Conservation (phyloP, 2,329 filamentous ascomycete genomes). For the Claviceps spartinae region DNA sequence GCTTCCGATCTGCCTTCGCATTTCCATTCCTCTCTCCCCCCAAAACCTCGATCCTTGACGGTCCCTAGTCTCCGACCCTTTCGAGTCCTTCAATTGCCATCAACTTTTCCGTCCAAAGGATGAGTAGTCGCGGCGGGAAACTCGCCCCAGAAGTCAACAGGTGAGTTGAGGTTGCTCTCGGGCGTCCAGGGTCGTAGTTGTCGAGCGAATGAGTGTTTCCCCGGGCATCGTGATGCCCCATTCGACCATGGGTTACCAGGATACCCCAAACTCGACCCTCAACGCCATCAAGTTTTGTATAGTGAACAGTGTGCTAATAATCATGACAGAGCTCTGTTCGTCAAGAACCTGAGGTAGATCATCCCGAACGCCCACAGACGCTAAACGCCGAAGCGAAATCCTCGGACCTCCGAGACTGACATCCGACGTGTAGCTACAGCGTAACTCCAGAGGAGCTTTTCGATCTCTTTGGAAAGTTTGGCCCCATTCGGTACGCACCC, state of each 20-base stretch:
- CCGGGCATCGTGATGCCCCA: neutral
- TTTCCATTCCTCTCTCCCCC: constrained; percentile 14
- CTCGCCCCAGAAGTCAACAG: constrained; percentile 99
- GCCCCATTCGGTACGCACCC: constrained; percentile 68
- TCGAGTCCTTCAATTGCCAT: constrained; percentile 18
- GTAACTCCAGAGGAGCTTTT: constrained; percentile 96
- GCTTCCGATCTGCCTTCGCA: constrained; percentile 17
- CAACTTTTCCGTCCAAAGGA: constrained; percentile 47
- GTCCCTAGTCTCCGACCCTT: constrained; percentile 10
- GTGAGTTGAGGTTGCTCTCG: constrained; percentile 31
- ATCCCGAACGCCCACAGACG: neutral
- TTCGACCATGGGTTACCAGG: neutral
- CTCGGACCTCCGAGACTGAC: constrained; percentile 2
- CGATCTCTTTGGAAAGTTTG: constrained; percentile 96
- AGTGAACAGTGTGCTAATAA: constrained; percentile 18
- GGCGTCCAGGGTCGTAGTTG: neutral
- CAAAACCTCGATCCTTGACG: constrained; percentile 10
- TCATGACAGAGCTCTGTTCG: constrained; percentile 79
- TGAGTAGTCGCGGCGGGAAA: constrained; percentile 95
- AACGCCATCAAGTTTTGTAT: neutral
- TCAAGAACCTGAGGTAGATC: constrained; percentile 90
- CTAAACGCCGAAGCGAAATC: neutral
- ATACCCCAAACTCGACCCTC: neutral
- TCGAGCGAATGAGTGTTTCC: constrained; percentile 1
- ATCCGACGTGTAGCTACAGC: constrained; percentile 63